phyloP scores from a whole-genome alignment of 2,329 filamentous ascomycete species.

The Chaetomium sp. region DNA sequence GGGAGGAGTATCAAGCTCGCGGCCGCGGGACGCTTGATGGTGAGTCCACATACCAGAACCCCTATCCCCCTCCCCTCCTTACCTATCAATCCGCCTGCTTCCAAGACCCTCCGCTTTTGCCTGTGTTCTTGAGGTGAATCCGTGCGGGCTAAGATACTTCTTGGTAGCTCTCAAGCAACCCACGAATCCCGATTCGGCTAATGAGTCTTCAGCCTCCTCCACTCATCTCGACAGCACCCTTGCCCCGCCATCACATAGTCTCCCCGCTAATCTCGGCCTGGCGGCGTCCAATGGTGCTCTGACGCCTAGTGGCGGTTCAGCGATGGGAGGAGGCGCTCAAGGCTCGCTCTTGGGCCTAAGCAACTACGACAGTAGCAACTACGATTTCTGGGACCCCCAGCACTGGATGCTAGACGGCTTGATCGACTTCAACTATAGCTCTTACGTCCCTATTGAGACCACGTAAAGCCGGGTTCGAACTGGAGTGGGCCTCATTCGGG shows the following conservation, averaged over 20 bases:
- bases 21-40: slow-evolving; percentile 65
- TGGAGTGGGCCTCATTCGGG: too few relatives aligned
- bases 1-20: slow-evolving; percentile 68
- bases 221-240: slow-evolving; percentile 58
- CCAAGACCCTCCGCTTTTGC: slow-evolving; percentile 8
- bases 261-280: slow-evolving; percentile 44
- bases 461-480: slow-evolving; percentile 29
- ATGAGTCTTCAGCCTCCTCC: slow-evolving; percentile 64
- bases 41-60: slow-evolving; percentile 37
- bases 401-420: slow-evolving; percentile 90
- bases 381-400: slow-evolving; percentile 86
- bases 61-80: not conserved
- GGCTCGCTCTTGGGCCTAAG: slow-evolving; percentile 46
- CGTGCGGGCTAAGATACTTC: slow-evolving; percentile 31
- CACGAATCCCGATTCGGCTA: slow-evolving; percentile 74
- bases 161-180: slow-evolving; percentile 70
- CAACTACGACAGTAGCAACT: slow-evolving; percentile 56
- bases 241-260: slow-evolving; percentile 41
- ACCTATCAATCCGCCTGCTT: not conserved
- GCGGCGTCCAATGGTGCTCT: slow-evolving; percentile 43
- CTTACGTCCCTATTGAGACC: slow-evolving; percentile 51
- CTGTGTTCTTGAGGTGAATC: slow-evolving; percentile 20
- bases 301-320: slow-evolving; percentile 44
- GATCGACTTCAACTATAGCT: slow-evolving; percentile 70
- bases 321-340: slow-evolving; percentile 36